Percentiles rank a stretch among this genome's conserved stretches.
Evolutionary conservation across 768 basidiomycete genomes (phyloP).

Genomic region (Cystobasidium ongulense): DNA sequence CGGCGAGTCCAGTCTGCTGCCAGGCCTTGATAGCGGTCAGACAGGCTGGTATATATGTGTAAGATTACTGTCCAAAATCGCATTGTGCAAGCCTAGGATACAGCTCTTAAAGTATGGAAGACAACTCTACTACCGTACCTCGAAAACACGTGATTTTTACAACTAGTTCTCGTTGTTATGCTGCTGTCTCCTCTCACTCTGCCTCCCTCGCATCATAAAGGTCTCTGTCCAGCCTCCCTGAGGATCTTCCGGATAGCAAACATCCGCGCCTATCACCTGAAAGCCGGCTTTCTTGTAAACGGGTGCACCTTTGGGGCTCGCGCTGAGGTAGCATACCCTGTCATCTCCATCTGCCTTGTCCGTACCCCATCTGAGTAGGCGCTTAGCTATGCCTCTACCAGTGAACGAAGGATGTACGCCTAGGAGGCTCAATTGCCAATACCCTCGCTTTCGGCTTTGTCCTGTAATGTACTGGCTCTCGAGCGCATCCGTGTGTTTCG

Average conservation of each 20-base stretch:
- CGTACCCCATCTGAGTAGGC: not conserved
- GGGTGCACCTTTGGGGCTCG: not conserved
- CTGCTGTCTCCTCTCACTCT: not conserved
- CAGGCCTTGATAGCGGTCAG: too few relatives aligned
- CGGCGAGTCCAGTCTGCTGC: too few relatives aligned
- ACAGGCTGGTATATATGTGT: too few relatives aligned
- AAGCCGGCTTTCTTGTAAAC: conserved; percentile 2
- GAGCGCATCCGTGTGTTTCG: not conserved
- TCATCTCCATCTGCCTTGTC: conserved; percentile 6
- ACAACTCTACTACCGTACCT: too few relatives aligned
- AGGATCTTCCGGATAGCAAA: conserved; percentile 13
- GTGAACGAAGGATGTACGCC: not conserved
- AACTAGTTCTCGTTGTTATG: not conserved
- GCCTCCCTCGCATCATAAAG: not conserved
- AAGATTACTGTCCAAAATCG: too few relatives aligned
- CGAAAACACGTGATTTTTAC: not conserved
- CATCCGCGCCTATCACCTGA: not conserved
- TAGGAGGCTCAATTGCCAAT: not conserved
- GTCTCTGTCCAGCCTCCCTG: conserved; percentile 16
- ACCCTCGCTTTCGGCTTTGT: not conserved
- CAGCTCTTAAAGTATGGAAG: too few relatives aligned
- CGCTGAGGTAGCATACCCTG: not conserved
- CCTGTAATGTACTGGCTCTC: not conserved
- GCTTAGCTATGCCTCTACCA: not conserved
- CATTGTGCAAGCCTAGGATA: too few relatives aligned